Evolutionary conservation across 2,329 filamentous ascomycete species (phyloP).

Genomic region (Cadophora gregata): DNA sequence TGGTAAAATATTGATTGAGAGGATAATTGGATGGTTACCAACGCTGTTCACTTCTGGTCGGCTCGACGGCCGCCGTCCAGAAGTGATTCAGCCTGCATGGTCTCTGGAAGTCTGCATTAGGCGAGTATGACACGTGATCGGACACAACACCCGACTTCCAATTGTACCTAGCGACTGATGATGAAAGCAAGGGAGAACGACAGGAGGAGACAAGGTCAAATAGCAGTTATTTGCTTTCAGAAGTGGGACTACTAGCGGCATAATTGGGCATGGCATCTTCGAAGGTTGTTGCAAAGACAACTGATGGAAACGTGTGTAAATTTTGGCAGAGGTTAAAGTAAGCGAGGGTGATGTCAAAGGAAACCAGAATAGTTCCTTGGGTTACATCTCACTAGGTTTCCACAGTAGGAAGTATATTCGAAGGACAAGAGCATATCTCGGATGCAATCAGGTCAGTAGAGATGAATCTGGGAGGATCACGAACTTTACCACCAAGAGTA

Average conservation of each 20-base stretch:
- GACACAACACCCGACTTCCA: neutral
- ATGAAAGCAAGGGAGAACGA: neutral
- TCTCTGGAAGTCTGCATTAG: conserved; percentile 14
- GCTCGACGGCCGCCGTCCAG: conserved; percentile 6
- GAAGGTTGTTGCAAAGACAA: neutral
- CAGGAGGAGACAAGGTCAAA: neutral
- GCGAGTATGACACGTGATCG: conserved; percentile 2
- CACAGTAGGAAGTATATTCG: neutral
- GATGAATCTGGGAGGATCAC: too few species aligned
- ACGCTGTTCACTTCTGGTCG: neutral
- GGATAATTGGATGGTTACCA: conserved; percentile 6
- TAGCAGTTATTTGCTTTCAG: neutral
- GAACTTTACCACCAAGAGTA: too few species aligned
- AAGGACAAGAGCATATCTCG: neutral
- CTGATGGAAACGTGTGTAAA: neutral
- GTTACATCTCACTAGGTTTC: neutral
- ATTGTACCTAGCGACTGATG: neutral
- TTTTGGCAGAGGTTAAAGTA: neutral
- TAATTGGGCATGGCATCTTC: neutral
- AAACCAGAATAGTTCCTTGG: neutral
- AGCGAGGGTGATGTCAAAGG: neutral
- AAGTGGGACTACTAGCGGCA: neutral
- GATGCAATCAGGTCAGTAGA: neutral
- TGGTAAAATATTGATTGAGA: neutral
- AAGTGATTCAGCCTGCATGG: conserved; percentile 13